Conservation (phyloP, 2,329 filamentous ascomycete genomes). For the Celoporthe dispersa region DNA sequence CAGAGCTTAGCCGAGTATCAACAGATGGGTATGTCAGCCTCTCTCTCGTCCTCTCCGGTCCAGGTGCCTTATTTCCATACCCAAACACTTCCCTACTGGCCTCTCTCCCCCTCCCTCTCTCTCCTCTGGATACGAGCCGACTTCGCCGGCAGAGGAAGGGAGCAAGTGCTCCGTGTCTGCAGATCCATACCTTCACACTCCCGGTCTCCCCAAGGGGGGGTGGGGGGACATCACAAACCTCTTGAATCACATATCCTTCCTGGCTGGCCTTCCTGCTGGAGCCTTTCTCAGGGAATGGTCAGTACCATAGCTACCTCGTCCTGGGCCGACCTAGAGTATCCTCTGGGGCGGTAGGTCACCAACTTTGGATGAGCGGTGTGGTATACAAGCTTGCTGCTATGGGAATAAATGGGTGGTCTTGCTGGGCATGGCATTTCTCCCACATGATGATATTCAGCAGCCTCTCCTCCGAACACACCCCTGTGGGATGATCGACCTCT, state of each 20-base stretch:
- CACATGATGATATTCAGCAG: neutral
- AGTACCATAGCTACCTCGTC: neutral
- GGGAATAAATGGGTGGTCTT: neutral
- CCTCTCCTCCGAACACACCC: neutral
- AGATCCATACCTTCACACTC: neutral
- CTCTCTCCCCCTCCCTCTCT: too few relatives aligned
- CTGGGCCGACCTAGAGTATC: neutral
- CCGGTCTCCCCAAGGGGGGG: neutral
- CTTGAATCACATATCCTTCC: neutral
- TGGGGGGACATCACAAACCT: neutral
- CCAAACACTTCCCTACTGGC: neutral
- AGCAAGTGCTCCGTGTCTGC: slow-evolving; percentile 21
- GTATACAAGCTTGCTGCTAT: neutral
- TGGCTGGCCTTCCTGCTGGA: neutral
- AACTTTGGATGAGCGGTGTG: neutral
- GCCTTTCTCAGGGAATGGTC: neutral
- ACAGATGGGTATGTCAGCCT: slow-evolving; percentile 75
- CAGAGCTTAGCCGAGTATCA: slow-evolving; percentile 96
- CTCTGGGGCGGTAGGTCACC: neutral
- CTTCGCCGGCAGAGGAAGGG: neutral
- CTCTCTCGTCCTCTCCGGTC: neutral
- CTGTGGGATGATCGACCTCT: neutral
- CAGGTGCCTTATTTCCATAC: neutral
- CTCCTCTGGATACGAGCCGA: neutral
- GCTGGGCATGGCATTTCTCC: neutral